Evolutionary conservation across 257 asterid genomes (phyloP).

Genomic region (Capsicum chinense): DNA sequence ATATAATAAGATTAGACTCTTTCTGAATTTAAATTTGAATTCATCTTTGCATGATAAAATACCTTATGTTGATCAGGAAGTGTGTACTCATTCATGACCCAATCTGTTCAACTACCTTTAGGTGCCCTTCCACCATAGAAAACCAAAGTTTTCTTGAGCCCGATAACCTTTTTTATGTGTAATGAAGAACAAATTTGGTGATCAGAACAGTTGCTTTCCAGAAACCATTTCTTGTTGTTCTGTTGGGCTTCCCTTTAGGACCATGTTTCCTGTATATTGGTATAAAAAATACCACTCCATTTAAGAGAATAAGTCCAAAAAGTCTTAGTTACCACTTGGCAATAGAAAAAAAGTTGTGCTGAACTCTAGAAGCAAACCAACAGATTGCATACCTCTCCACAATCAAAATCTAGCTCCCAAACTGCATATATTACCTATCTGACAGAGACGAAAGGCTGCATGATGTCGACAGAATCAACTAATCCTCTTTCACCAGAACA

Average conservation of each 20-base stretch:
- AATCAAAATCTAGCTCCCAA: too few species aligned
- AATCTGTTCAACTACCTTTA: slow-evolving; percentile 71
- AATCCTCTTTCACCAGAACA: too few species aligned
- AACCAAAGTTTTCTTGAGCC: slow-evolving; percentile 72
- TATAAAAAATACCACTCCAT: slow-evolving; percentile 80
- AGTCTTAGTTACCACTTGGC: too few species aligned
- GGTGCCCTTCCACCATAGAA: slow-evolving; percentile 86
- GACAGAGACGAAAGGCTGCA: too few species aligned
- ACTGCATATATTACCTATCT: too few species aligned
- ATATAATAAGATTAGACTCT: not conserved
- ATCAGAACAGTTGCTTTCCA: slow-evolving; percentile 93
- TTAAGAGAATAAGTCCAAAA: too few species aligned
- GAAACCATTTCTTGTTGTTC: slow-evolving; percentile 69
- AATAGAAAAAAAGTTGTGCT: too few species aligned
- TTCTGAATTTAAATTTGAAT: not conserved
- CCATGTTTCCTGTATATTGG: slow-evolving; percentile 68
- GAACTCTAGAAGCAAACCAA: too few species aligned
- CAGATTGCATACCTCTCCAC: too few species aligned
- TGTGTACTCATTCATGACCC: slow-evolving; percentile 87
- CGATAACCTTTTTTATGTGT: slow-evolving; percentile 53
- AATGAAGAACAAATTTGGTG: slow-evolving; percentile 49
- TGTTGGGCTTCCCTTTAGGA: slow-evolving; percentile 71
- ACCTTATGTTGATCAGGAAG: slow-evolving; percentile 67
- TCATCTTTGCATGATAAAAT: not conserved
- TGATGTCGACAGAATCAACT: too few species aligned